Base-by-base conservation (phyloP, 805 yeast species). In the Suhomyces canberraensis region DNA sequence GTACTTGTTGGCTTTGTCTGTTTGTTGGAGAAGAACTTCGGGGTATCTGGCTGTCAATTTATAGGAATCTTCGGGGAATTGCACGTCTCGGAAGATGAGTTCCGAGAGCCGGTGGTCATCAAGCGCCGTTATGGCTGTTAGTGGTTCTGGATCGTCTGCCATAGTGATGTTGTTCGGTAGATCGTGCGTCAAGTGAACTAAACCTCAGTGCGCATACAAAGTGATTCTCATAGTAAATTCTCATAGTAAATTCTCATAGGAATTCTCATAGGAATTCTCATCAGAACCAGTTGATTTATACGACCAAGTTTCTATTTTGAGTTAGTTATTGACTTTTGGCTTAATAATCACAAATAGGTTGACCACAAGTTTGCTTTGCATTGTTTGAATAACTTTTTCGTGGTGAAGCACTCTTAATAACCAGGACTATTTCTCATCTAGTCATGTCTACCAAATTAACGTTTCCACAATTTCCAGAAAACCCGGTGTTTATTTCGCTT, bases 391-490 rank as follows among this genome's bases (percentile, higher is more conserved):
- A n/a, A n/a, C n/a, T n/a, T n/a, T n/a, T n/a, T n/a, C n/a, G n/a
- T n/a, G n/a, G n/a, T n/a, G n/a, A n/a, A n/a, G n/a, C n/a, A n/a
- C n/a, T n/a, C n/a, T n/a, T n/a, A n/a, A n/a, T n/a, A n/a, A n/a
- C n/a, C n/a, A n/a, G n/a, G n/a, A n/a, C n/a, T n/a, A n/a, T n/a
- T n/a, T n/a, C n/a, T n/a, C n/a, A n/a, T n/a, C n/a, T n/a, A n/a
- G n/a, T n/a, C n/a, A n/a, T 15, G 17, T 27, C 9, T 15, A 27
- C 11, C 30, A 17, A 14, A 8, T 8, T 16, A 8, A 18, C 4
- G n/a, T 17, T 29, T n/a, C 82, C 82, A 5, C 83, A 76, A 52
- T 78, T 68, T 47, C 63, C 66, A 1, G 53, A 63, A 4, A 47
- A 44, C 33, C 45, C 42, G 7, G 58, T 77, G 4, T 52, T 58